Conservation (phyloP, 2,329 filamentous ascomycete genomes). For the Phaeosphaeriaceae sp. region DNA sequence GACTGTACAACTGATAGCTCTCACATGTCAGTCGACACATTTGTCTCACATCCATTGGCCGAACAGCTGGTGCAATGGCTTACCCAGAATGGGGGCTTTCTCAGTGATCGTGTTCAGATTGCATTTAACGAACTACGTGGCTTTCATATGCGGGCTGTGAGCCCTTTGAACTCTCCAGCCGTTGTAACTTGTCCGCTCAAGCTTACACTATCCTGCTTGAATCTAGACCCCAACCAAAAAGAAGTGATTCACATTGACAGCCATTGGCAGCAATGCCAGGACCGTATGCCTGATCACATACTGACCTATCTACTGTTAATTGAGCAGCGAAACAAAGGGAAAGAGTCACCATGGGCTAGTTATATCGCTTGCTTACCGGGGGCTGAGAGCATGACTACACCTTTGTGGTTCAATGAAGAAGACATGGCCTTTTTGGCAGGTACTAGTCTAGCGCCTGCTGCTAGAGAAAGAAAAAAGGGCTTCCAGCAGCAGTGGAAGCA, state of each 20-base stretch:
- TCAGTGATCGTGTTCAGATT: slow-evolving; percentile 40
- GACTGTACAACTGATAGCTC: slow-evolving; percentile 4
- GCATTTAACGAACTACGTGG: slow-evolving; percentile 32
- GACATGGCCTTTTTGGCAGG: slow-evolving; percentile 44
- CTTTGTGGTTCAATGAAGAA: slow-evolving; percentile 45
- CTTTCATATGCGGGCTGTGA: slow-evolving; percentile 39
- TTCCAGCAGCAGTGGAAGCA: slow-evolving; percentile 35
- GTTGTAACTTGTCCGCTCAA: slow-evolving; percentile 41
- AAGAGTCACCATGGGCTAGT: slow-evolving; percentile 42
- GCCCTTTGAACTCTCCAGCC: slow-evolving; percentile 24
- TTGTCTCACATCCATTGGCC: slow-evolving; percentile 18
- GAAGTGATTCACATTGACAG: slow-evolving; percentile 33
- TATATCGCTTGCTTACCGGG: slow-evolving; percentile 46
- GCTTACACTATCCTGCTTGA: slow-evolving; percentile 46
- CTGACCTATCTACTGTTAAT: slow-evolving; percentile 45
- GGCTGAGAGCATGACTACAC: slow-evolving; percentile 42
- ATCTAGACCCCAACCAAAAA: slow-evolving; percentile 37
- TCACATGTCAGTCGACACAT: slow-evolving; percentile 6
- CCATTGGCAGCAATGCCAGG: slow-evolving; percentile 30
- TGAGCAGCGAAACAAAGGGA: slow-evolving; percentile 38
- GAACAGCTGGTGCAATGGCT: slow-evolving; percentile 40
- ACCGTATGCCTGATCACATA: slow-evolving; percentile 38
- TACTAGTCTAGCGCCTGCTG: slow-evolving; percentile 42
- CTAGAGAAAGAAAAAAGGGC: slow-evolving; percentile 24
- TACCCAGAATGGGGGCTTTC: slow-evolving; percentile 34